Conservation (phyloP, 192 early-diverging fungal species). For the Coemansia sp. region DNA sequence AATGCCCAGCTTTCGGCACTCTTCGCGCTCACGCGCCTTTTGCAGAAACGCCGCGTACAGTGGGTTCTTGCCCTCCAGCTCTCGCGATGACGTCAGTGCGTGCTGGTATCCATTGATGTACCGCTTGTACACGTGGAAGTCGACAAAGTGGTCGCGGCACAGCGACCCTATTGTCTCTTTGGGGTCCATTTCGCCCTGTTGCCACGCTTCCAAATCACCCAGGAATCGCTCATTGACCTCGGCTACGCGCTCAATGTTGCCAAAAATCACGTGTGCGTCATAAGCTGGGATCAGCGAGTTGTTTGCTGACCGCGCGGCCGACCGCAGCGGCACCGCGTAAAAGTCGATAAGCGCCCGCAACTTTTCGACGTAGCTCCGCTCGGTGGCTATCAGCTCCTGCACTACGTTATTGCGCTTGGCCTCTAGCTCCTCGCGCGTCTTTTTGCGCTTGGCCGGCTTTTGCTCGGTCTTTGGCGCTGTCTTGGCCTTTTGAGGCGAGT, state of each 20-base stretch:
- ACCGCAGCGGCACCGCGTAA: slow-evolving; percentile 58
- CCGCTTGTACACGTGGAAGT: slow-evolving; percentile 64
- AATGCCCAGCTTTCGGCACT: slow-evolving; percentile 64
- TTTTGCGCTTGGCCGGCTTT: slow-evolving; percentile 28
- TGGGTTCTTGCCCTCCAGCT: slow-evolving; percentile 57
- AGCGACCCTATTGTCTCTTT: slow-evolving; percentile 54
- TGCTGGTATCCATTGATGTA: slow-evolving; percentile 65
- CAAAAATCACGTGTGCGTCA: slow-evolving; percentile 61
- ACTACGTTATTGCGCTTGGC: slow-evolving; percentile 57
- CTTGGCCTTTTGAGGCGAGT: slow-evolving; percentile 12
- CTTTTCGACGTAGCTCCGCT: slow-evolving; percentile 63
- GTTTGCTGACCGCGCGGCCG: slow-evolving; percentile 53
- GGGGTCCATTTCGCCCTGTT: slow-evolving; percentile 48
- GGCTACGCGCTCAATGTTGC: slow-evolving; percentile 61
- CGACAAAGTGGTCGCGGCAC: slow-evolving; percentile 57
- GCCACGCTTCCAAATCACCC: slow-evolving; percentile 54
- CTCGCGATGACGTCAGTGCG: slow-evolving; percentile 56
- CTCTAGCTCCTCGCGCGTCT: slow-evolving; percentile 47
- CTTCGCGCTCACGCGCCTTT: slow-evolving; percentile 59
- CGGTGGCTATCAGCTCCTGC: slow-evolving; percentile 62
- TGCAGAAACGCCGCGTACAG: slow-evolving; percentile 56
- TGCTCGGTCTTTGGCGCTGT: slow-evolving; percentile 6
- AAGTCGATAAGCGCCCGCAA: slow-evolving; percentile 57
- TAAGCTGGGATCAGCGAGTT: slow-evolving; percentile 60
- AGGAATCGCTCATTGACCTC: slow-evolving; percentile 59